Percentiles rank a stretch among this genome's conserved stretches.
phyloP scores from a whole-genome alignment of 2,329 filamentous ascomycete species.

The Cercospora beticola region DNA sequence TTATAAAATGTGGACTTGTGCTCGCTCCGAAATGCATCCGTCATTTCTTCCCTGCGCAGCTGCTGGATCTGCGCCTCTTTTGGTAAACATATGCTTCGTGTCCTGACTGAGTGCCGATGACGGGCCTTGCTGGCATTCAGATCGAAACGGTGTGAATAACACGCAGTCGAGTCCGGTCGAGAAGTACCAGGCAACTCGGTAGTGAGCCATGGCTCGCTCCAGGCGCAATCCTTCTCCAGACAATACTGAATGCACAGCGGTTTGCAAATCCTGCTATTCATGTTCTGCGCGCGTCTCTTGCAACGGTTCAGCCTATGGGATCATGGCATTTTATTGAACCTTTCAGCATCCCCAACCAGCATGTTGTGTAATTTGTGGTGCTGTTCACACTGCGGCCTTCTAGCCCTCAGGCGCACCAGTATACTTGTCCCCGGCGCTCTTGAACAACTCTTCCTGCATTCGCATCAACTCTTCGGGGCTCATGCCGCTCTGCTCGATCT shows the following conservation, averaged over 20 bases:
- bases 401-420: conserved; percentile 40
- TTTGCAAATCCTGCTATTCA: neutral
- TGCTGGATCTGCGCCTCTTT: neutral
- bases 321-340: neutral
- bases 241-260: neutral
- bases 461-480: conserved; percentile 85
- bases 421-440: conserved; percentile 72
- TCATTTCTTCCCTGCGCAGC: neutral
- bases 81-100: neutral
- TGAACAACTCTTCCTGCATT: conserved; percentile 89
- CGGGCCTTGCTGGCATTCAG: neutral
- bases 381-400: neutral
- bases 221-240: neutral
- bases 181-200: neutral
- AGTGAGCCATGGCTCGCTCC: neutral
- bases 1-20: neutral
- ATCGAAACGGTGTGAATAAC: neutral
- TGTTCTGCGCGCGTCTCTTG: neutral
- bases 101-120: neutral
- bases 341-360: neutral
- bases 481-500: conserved; percentile 92
- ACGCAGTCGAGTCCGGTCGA: neutral
- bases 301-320: neutral
- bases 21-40: neutral
- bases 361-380: neutral